Evolutionary conservation across 495 filamentous ascomycete species (phyloP).

Genomic region (Talaromyces adpressus): DNA sequence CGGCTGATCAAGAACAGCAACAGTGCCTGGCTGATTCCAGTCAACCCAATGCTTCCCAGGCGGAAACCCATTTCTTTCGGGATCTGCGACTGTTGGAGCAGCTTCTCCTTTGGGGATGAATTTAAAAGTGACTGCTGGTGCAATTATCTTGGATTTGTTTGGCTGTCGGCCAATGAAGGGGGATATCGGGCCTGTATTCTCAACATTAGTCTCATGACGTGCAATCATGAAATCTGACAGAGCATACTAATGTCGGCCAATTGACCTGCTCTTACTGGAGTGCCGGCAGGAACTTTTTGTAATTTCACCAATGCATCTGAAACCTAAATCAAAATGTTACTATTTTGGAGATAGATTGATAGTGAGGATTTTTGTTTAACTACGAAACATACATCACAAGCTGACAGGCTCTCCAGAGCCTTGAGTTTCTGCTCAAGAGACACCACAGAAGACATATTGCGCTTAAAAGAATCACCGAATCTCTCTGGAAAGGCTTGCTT

Average conservation of each 20-base stretch:
- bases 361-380: neutral
- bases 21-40: conserved; percentile 39
- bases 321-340: conserved; percentile 26
- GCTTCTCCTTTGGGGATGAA: conserved; percentile 44
- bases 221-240: conserved; percentile 3
- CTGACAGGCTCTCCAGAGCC: conserved; percentile 33
- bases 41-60: conserved; percentile 54
- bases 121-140: conserved; percentile 56
- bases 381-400: conserved; percentile 36
- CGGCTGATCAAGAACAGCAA: conserved; percentile 56
- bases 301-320: conserved; percentile 59
- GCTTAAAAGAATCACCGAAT: conserved; percentile 1
- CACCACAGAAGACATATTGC: conserved; percentile 17
- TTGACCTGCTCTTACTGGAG: conserved; percentile 42
- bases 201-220: conserved; percentile 1
- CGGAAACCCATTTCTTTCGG: conserved; percentile 24
- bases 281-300: conserved; percentile 36
- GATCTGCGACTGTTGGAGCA: conserved; percentile 18
- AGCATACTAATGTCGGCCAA: conserved; percentile 48
- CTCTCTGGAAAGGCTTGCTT: neutral
- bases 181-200: conserved; percentile 23
- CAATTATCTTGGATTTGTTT: conserved; percentile 37
- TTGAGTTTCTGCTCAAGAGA: conserved; percentile 28
- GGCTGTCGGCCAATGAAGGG: conserved; percentile 25
- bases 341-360: neutral